Percentiles rank a stretch among this genome's conserved stretches.
phyloP scores from a whole-genome alignment of 345 rosid species.

The Toxicodendron radicans region DNA sequence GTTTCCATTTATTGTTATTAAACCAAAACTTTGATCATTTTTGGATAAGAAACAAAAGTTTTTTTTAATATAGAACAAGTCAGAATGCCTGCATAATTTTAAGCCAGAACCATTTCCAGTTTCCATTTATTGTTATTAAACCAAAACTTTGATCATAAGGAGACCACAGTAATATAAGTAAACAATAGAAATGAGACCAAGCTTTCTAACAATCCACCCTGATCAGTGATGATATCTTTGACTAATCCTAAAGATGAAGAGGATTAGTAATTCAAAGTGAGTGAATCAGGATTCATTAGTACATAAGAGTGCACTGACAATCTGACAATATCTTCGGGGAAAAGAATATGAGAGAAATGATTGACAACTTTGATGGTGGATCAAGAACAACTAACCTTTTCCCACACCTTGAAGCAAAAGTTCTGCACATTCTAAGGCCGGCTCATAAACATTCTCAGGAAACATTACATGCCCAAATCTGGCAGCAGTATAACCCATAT shows the following conservation, averaged over 20 bases:
- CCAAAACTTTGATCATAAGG: neutral
- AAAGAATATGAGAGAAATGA: neutral
- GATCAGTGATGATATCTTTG: neutral
- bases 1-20: neutral
- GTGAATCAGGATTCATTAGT: neutral
- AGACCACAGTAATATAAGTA: neutral
- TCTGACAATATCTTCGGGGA: neutral
- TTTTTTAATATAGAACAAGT: too few relatives aligned
- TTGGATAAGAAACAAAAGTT: neutral
- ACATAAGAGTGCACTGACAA: neutral
- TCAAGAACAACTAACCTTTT: slow-evolving; percentile 50
- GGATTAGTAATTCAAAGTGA: neutral
- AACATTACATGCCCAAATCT: slow-evolving; percentile 99
- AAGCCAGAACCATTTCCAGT: neutral
- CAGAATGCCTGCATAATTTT: neutral
- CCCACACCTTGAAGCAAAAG: slow-evolving; percentile 92
- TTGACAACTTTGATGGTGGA: neutral
- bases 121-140: neutral
- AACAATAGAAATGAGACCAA: neutral
- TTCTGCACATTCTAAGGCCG: slow-evolving; percentile 87
- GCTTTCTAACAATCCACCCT: neutral
- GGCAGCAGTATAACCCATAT: slow-evolving; percentile 94
- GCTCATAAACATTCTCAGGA: slow-evolving; percentile 97
- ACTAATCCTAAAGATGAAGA: neutral
- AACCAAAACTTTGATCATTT: neutral